Percentiles rank a stretch among this genome's conserved stretches.
Evolutionary conservation across 225 moss, liverwort and hornwort species (phyloP).

Genomic region (Anthoceros angustus): DNA sequence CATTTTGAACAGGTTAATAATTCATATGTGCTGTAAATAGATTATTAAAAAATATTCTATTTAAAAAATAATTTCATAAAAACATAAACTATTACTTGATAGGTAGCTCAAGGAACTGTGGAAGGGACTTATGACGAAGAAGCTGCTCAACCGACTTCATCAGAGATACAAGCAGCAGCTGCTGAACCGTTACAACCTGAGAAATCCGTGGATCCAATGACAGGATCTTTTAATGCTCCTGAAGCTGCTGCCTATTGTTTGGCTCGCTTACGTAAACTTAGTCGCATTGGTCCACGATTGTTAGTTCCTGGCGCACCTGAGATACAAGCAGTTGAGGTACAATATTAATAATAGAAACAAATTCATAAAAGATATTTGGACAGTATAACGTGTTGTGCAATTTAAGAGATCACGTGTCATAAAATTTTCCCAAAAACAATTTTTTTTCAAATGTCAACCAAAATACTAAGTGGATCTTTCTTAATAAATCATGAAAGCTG

Average conservation of each 20-base stretch:
- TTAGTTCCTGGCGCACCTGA: neutral
- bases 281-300: neutral
- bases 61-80: neutral
- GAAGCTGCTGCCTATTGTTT: neutral
- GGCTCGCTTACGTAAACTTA: neutral
- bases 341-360: neutral
- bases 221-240: neutral
- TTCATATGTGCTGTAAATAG: neutral
- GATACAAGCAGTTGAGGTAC: neutral
- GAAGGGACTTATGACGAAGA: neutral
- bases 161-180: neutral
- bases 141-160: neutral
- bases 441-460: too few relatives aligned
- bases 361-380: too few relatives aligned
- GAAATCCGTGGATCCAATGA: neutral
- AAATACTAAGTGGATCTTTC: neutral
- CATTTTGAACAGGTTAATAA: neutral
- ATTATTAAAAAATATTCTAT: too few relatives aligned
- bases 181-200: neutral
- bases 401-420: neutral
- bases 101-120: neutral
- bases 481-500: neutral
- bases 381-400: neutral
- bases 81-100: neutral
- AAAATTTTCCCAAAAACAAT: neutral